Evolutionary conservation across 2,329 filamentous ascomycete species (phyloP), one percentile per base, ranked within the genome.

Genomic region (Alternaria sp.): DNA sequence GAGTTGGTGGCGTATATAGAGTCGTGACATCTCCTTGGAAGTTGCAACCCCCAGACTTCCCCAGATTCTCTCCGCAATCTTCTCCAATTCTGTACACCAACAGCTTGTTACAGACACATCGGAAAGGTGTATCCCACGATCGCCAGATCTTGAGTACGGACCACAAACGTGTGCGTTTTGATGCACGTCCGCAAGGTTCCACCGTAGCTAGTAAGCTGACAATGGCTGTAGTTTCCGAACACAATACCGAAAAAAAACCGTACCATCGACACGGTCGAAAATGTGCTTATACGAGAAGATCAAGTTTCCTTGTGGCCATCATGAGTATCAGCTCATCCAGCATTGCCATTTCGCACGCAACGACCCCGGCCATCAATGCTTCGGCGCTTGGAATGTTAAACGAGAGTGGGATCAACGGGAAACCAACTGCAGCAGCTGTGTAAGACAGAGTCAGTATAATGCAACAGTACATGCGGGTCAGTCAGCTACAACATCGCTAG

Each of bases 261-360:
- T 17, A 14, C 33, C 7, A 40, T 34, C 10, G 2, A 6, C 23
- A 52, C 8, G 13, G 10, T 1, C 2, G 21, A n/a, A 24, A 11
- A 91, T 91, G 89, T 91, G 88, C 67, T 85, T 89, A 72, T 92
- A 81, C 75, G 89, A 93, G 72, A 85, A 88, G 62, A 89, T 90
- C 66, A 75, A 85, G 59, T 92, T 89, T 73, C 31, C 70, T 23
- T 93, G 90, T 79, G 81, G 81, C 29, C 89, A 92, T 77, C 82
- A 81, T 5, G 78, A 80, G 14, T 77, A 83, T 26, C 84, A 86
- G 21, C 80, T 90, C 29, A 86, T 88, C 70, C 87, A 86, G 24
- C 85, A 91, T 76, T 93, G 90, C 76, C 90, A 93, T 77, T 88
- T 87, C 65, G 89, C 90, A 5, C 87, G 90, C 58, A 91, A 90